Evolutionary conservation across 1,139 yeast genomes (phyloP).

Genomic region (Magnusiomyces starmeri): DNA sequence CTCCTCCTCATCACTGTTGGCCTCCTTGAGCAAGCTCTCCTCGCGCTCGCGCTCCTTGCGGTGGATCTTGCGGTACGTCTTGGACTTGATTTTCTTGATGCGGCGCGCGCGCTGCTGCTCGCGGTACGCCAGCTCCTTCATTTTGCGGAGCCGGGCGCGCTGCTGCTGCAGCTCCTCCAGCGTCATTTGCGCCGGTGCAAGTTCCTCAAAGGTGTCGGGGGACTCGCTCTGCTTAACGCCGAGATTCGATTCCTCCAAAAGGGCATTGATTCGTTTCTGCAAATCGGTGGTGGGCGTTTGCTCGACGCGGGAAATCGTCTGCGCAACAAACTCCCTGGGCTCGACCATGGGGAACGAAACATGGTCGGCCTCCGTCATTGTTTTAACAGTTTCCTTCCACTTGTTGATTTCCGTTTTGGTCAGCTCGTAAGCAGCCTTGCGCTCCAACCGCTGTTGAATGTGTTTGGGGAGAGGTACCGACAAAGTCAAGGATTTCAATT

Average conservation of each 20-base stretch:
- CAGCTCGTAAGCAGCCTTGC: conserved; percentile 85
- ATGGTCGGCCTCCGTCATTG: conserved; percentile 78
- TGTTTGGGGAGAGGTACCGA: conserved; percentile 80
- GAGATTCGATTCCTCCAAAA: conserved; percentile 59
- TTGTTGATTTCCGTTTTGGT: conserved; percentile 78
- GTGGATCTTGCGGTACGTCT: conserved; percentile 76
- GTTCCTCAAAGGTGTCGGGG: conserved; percentile 69
- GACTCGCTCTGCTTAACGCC: conserved; percentile 61
- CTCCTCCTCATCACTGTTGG: conserved; percentile 38
- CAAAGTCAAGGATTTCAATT: conserved; percentile 38
- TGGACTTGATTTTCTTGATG: conserved; percentile 89
- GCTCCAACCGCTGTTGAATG: conserved; percentile 77
- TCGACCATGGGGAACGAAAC: conserved; percentile 57
- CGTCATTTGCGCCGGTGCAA: conserved; percentile 65
- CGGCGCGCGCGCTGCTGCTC: conserved; percentile 89
- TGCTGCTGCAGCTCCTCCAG: conserved; percentile 74
- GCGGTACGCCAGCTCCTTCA: conserved; percentile 94
- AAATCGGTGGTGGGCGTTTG: conserved; percentile 45
- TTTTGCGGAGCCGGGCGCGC: conserved; percentile 74
- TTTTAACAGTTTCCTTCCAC: conserved; percentile 80
- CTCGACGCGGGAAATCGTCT: conserved; percentile 29
- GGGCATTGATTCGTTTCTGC: conserved; percentile 56
- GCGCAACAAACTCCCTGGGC: conserved; percentile 48
- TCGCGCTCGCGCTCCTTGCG: conserved; percentile 76
- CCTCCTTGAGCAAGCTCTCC: conserved; percentile 46